A percentile compares a stretch with the other conserved stretches of the same genome.
phyloP scores from a whole-genome alignment of 2,329 filamentous ascomycete species.

The Rutstroemia sp. region DNA sequence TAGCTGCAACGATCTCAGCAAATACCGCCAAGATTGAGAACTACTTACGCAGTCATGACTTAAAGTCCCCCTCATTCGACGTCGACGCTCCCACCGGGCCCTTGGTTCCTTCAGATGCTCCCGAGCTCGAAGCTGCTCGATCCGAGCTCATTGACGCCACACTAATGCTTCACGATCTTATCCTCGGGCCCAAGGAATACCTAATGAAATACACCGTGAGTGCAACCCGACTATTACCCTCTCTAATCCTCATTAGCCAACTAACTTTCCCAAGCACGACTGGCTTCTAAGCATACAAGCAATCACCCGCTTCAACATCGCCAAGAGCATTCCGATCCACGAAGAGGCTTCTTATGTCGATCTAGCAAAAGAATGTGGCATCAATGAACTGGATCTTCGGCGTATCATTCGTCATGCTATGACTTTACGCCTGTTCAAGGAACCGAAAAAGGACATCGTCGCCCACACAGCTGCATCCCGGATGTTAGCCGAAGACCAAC shows the following conservation, averaged over 20 bases:
- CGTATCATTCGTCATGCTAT: slow-evolving; percentile 22
- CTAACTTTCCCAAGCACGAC: neutral
- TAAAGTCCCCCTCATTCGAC: neutral
- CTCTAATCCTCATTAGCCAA: neutral
- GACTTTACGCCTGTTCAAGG: slow-evolving; percentile 18
- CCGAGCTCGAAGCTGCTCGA: neutral
- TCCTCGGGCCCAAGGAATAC: neutral
- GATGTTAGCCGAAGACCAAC: slow-evolving; percentile 14
- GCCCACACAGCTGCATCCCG: slow-evolving; percentile 19
- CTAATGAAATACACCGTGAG: neutral
- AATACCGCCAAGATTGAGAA: neutral
- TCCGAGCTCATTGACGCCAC: neutral
- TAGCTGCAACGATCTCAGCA: neutral
- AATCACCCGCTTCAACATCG: slow-evolving; percentile 18
- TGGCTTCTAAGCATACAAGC: slow-evolving; percentile 15
- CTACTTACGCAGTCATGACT: neutral
- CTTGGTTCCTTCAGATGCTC: neutral
- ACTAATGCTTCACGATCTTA: neutral
- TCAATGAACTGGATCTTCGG: slow-evolving; percentile 11
- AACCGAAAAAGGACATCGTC: slow-evolving; percentile 14
- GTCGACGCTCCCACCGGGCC: neutral
- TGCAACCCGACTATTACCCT: neutral
- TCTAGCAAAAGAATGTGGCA: slow-evolving; percentile 13
- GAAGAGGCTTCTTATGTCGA: slow-evolving; percentile 17
- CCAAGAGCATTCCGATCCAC: slow-evolving; percentile 13